Evolutionary conservation across 2,329 filamentous ascomycete genomes (phyloP), one percentile per base, ranked within the genome.

Genomic region (Epichloe glyceriae): DNA sequence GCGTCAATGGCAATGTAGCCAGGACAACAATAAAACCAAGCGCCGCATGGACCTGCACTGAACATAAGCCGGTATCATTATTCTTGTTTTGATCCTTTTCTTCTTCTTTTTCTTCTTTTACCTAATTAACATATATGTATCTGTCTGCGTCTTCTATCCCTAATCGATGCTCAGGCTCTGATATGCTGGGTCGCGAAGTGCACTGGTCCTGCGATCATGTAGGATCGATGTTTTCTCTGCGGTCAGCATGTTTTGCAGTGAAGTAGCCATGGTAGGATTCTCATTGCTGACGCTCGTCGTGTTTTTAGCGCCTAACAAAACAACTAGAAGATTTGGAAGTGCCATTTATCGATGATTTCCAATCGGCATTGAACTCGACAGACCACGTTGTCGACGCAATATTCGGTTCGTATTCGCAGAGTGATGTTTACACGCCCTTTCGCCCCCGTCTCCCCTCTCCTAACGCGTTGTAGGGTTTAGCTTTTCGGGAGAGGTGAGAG

Each of bases 331-430:
- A 91, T 62, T 80, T 97, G 50, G 75, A 83, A 11, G 74, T 98
- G 30, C 86, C 87, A 1, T 95, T 97, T 65, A 83, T 84, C 15
- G 77, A 87, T 15, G 87, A 96, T 65, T 95, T 97, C 60, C 64
- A 74, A 2, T 59, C 70, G 5, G 83, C 86, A 5, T 65, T 95
- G 6, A 68, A 73, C 44, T 73, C 80, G 49, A 77, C 85, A 2
- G 85, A 96, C 63, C 86, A 95, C 57, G 70, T 98, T 49, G 73
- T 98, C 52, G 93, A 98, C 67, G 88, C 93, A 10, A 88, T 98
- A 55, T 98, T 98, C 63, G 89, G 87, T 85, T 66, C 44, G 70
- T 68, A 15, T 30, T 40, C 39, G 26, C 19, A n/a, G 3, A 20
- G n/a, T 48, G 34, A 42, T 20, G 6, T 12, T 12, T 40, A 33